Base-by-base conservation (phyloP, 1,284 basidiomycete species). In the Marasmius oreades region DNA sequence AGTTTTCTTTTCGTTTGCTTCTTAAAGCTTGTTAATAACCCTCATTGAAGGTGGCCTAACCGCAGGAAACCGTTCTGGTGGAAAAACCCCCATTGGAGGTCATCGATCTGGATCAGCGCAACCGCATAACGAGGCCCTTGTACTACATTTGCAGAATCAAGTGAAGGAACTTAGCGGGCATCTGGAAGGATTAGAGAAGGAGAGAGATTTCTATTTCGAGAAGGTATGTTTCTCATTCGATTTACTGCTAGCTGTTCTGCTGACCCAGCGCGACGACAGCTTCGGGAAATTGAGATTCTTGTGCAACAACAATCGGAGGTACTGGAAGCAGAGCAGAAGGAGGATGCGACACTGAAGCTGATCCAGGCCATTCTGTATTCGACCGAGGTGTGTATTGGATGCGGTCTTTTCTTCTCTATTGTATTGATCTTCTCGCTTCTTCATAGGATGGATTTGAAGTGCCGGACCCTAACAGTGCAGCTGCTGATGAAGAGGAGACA, bases 171-270 rank as follows among this genome's bases (percentile, higher is more conserved):
- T 98, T 77, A 85, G 86, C 55, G 71, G 79, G 1, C 89, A 92
- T 65, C 78, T 97, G 61, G 94, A 95, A 69, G 91, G 91, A 0
- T 76, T 95, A 43, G 92, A 95, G 77, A 96, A 94, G 75, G 95
- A 98, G 76, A 79, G 95, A 44, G 95, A 98, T 72, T 99, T 99
- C 72, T 99, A 99, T 76, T 99, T 98, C 75, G 88, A 90, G 66
- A 99, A 98, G 85, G 92, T 92, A 62, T 52, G 81, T 67, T 39
- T 52, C 6, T 55, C 28, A 31, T 37, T 24, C 34, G 24, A 47
- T 51, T 23, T 46, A 31, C 23, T n/a, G 24, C 31, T 47, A 18
- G 2, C 28, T 1, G 6, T 31, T n/a, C 11, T 28, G 53, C 54
- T 59, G 50, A 20, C 51, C 39, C 18, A 33, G n/a, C 51, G 45